These are phyloP conservation scores for Nannochloropsis oceanica DNA, from an alignment of 108 stramenopile genomes.

Conservation along the genomic window DNA sequence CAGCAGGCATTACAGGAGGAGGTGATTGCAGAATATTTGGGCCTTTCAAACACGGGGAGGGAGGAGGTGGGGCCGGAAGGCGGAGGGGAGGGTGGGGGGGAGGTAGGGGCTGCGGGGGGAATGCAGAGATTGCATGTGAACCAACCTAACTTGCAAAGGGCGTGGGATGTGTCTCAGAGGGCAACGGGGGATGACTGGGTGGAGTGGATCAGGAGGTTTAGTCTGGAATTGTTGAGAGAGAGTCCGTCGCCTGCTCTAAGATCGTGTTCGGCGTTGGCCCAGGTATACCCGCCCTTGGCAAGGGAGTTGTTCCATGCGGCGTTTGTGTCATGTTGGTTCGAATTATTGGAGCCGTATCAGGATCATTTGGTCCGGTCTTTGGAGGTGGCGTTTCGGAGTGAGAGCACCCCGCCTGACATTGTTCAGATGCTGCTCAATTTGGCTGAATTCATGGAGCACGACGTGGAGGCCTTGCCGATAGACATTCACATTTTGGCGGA, in stretches of 20 bases:
- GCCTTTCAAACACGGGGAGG: neutral
- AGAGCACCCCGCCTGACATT: slow-evolving; percentile 65
- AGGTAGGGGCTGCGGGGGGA: neutral
- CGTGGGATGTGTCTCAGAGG: slow-evolving; percentile 82
- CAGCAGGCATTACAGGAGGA: neutral
- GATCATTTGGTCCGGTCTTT: slow-evolving; percentile 58
- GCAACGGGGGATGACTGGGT: slow-evolving; percentile 84
- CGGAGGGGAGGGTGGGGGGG: neutral
- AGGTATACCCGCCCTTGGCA: slow-evolving; percentile 83
- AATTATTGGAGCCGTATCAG: slow-evolving; percentile 55
- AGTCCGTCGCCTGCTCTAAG: slow-evolving; percentile 81
- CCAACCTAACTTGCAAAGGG: slow-evolving; percentile 51
- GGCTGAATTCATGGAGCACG: slow-evolving; percentile 96
- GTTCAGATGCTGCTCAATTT: slow-evolving; percentile 83
- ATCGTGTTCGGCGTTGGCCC: slow-evolving; percentile 69
- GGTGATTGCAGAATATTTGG: neutral
- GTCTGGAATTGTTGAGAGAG: slow-evolving; percentile 81
- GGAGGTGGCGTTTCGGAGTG: slow-evolving; percentile 59
- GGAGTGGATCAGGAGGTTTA: slow-evolving; percentile 85
- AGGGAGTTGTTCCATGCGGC: slow-evolving; percentile 89
- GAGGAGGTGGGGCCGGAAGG: neutral
- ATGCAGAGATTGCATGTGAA: slow-evolving; percentile 35
- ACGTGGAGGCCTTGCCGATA: slow-evolving; percentile 80
- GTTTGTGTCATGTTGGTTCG: slow-evolving; percentile 88
- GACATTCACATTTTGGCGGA: slow-evolving; percentile 71